These are phyloP conservation scores for Claviceps sp. DNA, from an alignment of 2,329 filamentous ascomycete genomes.

Conservation along the genomic window DNA sequence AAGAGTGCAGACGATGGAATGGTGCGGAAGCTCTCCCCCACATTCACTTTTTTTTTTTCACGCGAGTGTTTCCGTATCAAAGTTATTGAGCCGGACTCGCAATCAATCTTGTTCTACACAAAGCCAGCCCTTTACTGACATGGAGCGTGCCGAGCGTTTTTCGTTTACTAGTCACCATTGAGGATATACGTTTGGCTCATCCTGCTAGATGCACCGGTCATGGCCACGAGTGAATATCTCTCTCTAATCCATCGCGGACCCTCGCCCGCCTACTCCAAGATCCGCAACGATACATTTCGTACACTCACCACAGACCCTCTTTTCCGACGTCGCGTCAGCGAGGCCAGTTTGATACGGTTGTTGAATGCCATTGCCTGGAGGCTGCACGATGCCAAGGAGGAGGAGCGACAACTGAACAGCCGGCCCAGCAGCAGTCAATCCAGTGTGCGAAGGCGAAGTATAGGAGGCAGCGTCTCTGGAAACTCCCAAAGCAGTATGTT, in stretches of 20 bases:
- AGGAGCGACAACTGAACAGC: slow-evolving; percentile 22
- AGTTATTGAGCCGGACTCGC: neutral
- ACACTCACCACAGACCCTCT: slow-evolving; percentile 94
- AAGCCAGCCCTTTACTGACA: neutral
- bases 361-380: slow-evolving; percentile 94
- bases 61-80: neutral
- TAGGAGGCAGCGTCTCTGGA: slow-evolving; percentile 22
- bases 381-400: slow-evolving; percentile 63
- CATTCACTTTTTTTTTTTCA: neutral
- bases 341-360: slow-evolving; percentile 85
- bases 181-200: slow-evolving; percentile 96
- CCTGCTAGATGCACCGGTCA: slow-evolving; percentile 72
- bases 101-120: neutral
- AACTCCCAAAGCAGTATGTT: slow-evolving; percentile 26
- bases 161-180: slow-evolving; percentile 57
- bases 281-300: slow-evolving; percentile 95
- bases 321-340: slow-evolving; percentile 87
- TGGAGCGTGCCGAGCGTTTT: neutral
- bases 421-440: slow-evolving; percentile 25
- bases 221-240: slow-evolving; percentile 81
- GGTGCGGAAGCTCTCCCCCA: slow-evolving; percentile 32
- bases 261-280: slow-evolving; percentile 91
- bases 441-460: slow-evolving; percentile 18
- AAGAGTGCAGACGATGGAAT: slow-evolving; percentile 71
- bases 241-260: slow-evolving; percentile 82